Base-by-base conservation (phyloP, 2,329 filamentous ascomycete genomes). In the Penicillium sp. region DNA sequence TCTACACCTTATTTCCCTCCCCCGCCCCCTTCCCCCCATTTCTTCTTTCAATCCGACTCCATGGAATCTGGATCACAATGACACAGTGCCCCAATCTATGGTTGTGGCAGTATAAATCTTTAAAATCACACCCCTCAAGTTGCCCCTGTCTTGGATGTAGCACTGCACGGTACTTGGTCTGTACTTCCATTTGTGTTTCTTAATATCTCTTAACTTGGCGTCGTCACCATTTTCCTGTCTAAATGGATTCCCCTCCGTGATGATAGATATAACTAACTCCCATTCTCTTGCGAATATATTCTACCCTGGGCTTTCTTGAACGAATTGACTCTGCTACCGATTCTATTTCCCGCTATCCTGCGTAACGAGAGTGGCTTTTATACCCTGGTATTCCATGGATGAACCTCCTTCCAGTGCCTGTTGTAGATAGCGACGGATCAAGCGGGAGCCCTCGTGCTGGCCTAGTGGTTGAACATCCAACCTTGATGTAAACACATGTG, bases 221-320 rank as follows among this genome's bases (percentile, higher is more conserved):
- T 22, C 17, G 10, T 11, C 10, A n/a, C 31, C 17, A 15, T 22
- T 35, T 34, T 15, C 43, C 28, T 49, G 42, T 60, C 51, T 58
- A 65, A 66, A 57, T 61, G 66, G 3, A 15, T 11, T 5, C 4
- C 6, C 43, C 1, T 11, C 3, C 66, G 62, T 67, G 66, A 68
- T 67, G 68, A 69, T 71, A 69, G 65, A 73, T 64, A 63, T 31
- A 31, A 10, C 25, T 28, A 28, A 65, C 71, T 69, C 65, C 60
- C 69, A 58, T 58, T 51, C 59, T 58, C 59, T 64, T 63, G 63
- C 63, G 64, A 67, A 60, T 67, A 62, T 64, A 59, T 60, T 31
- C 31, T 31, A 31, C 63, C 58, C 63, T 59, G 63, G 64, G 31
- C 31, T 31, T 31, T 31, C 7, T 8, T 62, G 64, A 67, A 67